A percentile compares a stretch with the other conserved stretches of the same genome.
Evolutionary conservation across 345 rosid genomes (phyloP).

Genomic region (Garcia nutans): DNA sequence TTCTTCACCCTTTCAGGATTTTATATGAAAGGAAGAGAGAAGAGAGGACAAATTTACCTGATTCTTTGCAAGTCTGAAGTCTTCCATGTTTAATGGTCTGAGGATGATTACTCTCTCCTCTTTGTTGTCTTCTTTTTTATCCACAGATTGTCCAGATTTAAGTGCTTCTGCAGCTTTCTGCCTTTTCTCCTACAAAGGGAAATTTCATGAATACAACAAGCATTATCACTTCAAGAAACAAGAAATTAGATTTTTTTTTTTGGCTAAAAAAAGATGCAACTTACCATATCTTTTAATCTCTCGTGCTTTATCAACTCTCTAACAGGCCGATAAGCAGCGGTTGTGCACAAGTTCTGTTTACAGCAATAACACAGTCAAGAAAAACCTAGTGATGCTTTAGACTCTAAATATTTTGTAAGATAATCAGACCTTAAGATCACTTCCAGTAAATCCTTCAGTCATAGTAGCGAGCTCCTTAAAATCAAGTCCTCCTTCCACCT

Average conservation of each 20-base stretch:
- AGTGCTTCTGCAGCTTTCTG: constrained; percentile 43
- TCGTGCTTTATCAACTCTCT: constrained; percentile 84
- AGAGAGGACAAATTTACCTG: constrained; percentile 43
- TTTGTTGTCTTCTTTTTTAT: constrained; percentile 32
- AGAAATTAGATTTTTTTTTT: neutral
- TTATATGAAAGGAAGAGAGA: too few species aligned
- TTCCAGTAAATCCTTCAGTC: constrained; percentile 85
- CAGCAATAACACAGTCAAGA: constrained; percentile 1
- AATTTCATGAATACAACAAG: too few species aligned
- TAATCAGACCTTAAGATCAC: constrained; percentile 69
- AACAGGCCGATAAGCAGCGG: constrained; percentile 85
- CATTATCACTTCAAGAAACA: neutral
- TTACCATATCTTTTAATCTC: constrained; percentile 63
- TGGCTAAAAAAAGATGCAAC: neutral
- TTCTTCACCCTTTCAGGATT: too few species aligned
- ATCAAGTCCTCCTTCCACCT: constrained; percentile 53
- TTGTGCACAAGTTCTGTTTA: constrained; percentile 74
- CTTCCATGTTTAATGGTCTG: constrained; percentile 73
- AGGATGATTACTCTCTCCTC: constrained; percentile 59
- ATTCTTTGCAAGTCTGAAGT: constrained; percentile 73
- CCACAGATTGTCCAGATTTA: constrained; percentile 20
- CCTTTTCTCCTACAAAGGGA: constrained; percentile 53
- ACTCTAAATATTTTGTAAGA: neutral
- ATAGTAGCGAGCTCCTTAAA: constrained; percentile 70
- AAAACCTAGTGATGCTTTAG: neutral